These are phyloP conservation scores for Sugiyamaella novakii DNA, from an alignment of 1,139 yeast species.

Conservation along the genomic window DNA sequence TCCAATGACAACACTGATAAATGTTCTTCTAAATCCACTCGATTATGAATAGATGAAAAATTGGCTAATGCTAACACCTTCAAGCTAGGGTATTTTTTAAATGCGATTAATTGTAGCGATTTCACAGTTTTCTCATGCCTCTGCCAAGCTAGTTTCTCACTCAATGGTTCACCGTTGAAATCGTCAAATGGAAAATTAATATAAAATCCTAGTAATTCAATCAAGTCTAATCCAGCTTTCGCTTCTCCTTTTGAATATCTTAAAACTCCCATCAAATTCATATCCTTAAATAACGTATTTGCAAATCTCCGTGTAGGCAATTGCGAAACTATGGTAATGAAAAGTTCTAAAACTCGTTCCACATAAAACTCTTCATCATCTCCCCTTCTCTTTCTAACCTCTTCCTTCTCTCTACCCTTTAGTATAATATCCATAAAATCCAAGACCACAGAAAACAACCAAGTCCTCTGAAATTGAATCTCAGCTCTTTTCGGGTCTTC, in stretches of 20 bases:
- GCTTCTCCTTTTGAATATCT: background rate
- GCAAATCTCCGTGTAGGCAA: conserved; percentile 48
- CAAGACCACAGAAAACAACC: conserved; percentile 23
- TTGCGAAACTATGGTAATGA: conserved; percentile 45
- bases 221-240: conserved; percentile 4
- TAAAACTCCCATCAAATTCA: conserved; percentile 2
- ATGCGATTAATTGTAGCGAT: conserved; percentile 33
- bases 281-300: conserved; percentile 40
- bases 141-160: conserved; percentile 29
- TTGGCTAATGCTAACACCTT: conserved; percentile 39
- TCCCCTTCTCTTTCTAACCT: background rate
- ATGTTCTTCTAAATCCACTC: conserved; percentile 35
- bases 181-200: conserved; percentile 50
- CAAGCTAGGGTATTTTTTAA: conserved; percentile 32
- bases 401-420: background rate
- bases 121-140: conserved; percentile 27
- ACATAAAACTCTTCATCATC: conserved; percentile 9
- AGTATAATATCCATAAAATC: conserved; percentile 16
- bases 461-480: conserved; percentile 18
- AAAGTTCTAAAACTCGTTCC: conserved; percentile 34
- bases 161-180: conserved; percentile 43
- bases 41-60: conserved; percentile 35
- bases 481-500: conserved; percentile 14
- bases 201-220: conserved; percentile 37
- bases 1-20: conserved; percentile 29